Conservation (phyloP, 169 alveolate genomes). For the Eimeria nieschulzi region DNA sequence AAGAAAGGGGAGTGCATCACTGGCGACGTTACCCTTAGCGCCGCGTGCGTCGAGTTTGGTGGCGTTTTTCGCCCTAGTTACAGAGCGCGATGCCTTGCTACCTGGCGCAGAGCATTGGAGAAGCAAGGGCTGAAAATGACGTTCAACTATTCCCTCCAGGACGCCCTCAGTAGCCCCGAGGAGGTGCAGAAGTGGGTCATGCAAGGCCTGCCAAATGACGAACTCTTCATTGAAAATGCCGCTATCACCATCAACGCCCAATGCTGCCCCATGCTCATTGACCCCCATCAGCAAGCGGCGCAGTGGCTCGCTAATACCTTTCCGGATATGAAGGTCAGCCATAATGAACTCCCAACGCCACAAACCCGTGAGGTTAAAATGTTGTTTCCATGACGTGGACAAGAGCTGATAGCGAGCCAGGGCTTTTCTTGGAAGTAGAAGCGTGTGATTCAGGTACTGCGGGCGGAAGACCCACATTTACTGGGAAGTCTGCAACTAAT, state of each 20-base stretch:
- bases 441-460: constrained; percentile 15
- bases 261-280: constrained; percentile 85
- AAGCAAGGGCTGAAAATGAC: constrained; percentile 84
- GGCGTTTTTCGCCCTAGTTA: constrained; percentile 92
- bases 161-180: constrained; percentile 91
- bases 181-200: constrained; percentile 92
- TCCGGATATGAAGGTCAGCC: constrained; percentile 79
- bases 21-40: constrained; percentile 88
- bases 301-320: constrained; percentile 84
- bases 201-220: constrained; percentile 86
- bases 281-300: constrained; percentile 88
- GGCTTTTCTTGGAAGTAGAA: not conserved
- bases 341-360: not conserved
- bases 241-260: constrained; percentile 82
- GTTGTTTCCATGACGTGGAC: not conserved
- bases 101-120: constrained; percentile 83
- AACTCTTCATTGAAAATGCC: constrained; percentile 86
- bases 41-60: constrained; percentile 89
- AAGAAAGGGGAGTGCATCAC: constrained; percentile 81
- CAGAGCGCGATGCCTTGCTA: constrained; percentile 83
- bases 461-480: constrained; percentile 58
- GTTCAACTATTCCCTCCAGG: constrained; percentile 81
- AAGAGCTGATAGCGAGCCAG: not conserved
- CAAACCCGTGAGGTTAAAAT: not conserved
- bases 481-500: constrained; percentile 34